Percentiles rank a stretch among this genome's conserved stretches.
Evolutionary conservation across 306 rosid species (phyloP).

Genomic region (Vigna mungo): DNA sequence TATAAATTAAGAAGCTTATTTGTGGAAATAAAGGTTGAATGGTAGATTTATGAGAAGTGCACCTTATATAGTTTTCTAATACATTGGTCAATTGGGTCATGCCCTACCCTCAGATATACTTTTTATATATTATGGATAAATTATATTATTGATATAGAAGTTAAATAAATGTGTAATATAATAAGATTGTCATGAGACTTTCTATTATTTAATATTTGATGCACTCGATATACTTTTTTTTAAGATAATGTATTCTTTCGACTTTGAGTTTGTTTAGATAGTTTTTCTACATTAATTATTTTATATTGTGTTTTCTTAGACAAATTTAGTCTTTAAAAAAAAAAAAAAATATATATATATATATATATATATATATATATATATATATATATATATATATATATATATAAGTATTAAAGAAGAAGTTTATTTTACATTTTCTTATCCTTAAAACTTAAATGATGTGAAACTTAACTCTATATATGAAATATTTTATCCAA

Average conservation of each 20-base stretch:
- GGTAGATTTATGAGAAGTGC: not conserved
- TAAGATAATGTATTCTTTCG: too few relatives aligned
- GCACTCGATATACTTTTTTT: not conserved
- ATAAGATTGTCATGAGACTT: not conserved
- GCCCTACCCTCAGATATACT: not conserved
- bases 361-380: too few relatives aligned
- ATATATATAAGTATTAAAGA: too few relatives aligned
- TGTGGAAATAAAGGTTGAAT: slow-evolving; percentile 30
- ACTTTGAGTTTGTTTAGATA: too few relatives aligned
- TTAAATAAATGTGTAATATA: not conserved
- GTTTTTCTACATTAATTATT: too few relatives aligned
- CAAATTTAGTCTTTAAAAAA: too few relatives aligned
- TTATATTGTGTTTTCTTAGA: too few relatives aligned
- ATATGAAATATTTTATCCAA: not conserved
- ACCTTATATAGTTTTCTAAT: not conserved
- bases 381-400: too few relatives aligned
- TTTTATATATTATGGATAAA: not conserved
- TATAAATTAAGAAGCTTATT: slow-evolving; percentile 19
- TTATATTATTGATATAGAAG: not conserved
- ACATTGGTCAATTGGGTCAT: not conserved
- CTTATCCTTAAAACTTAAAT: too few relatives aligned
- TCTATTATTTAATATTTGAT: not conserved
- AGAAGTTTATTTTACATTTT: too few relatives aligned
- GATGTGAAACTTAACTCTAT: too few relatives aligned
- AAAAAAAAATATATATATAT: too few relatives aligned